phyloP scores from a whole-genome alignment of 2,329 filamentous ascomycete genomes.

The Penicillium capsulatum region DNA sequence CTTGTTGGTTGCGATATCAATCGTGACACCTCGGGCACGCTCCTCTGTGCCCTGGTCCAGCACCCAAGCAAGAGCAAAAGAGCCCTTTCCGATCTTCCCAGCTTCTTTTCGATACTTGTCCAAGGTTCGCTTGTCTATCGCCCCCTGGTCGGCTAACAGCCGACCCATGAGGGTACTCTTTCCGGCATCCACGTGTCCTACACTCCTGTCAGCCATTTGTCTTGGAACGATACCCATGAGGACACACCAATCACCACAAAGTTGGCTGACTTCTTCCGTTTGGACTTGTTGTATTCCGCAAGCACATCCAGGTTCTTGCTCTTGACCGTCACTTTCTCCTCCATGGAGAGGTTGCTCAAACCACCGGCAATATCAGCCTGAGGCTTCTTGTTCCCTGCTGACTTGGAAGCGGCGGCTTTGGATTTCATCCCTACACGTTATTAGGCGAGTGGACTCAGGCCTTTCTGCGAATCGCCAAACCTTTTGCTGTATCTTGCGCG shows the following conservation, averaged over 20 bases:
- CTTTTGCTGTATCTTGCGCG: conserved; percentile 73
- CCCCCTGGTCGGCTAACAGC: conserved; percentile 81
- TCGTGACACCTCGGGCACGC: conserved; percentile 83
- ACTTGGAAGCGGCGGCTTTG: conserved; percentile 40
- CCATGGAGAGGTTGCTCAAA: conserved; percentile 47
- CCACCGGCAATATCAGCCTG: conserved; percentile 46
- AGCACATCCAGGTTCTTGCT: conserved; percentile 81
- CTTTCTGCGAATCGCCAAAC: conserved; percentile 55
- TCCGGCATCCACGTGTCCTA: conserved; percentile 92
- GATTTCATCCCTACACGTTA: conserved; percentile 44
- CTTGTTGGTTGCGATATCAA: conserved; percentile 91
- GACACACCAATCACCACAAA: conserved; percentile 84
- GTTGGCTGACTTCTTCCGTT: conserved; percentile 74
- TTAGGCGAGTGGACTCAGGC: conserved; percentile 36
- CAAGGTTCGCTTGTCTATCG: conserved; percentile 81
- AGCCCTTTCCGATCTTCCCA: conserved; percentile 86
- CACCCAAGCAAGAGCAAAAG: conserved; percentile 95
- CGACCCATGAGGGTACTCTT: conserved; percentile 98
- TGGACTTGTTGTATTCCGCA: conserved; percentile 70
- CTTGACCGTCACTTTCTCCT: conserved; percentile 52
- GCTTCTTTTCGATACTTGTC: conserved; percentile 86
- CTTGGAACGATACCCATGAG: not conserved
- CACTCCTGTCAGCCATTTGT: conserved; percentile 23
- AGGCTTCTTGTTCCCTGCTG: conserved; percentile 40
- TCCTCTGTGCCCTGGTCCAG: conserved; percentile 90